Conservation (phyloP, 2,329 filamentous ascomycete species). For the Diaporthe amygdali region DNA sequence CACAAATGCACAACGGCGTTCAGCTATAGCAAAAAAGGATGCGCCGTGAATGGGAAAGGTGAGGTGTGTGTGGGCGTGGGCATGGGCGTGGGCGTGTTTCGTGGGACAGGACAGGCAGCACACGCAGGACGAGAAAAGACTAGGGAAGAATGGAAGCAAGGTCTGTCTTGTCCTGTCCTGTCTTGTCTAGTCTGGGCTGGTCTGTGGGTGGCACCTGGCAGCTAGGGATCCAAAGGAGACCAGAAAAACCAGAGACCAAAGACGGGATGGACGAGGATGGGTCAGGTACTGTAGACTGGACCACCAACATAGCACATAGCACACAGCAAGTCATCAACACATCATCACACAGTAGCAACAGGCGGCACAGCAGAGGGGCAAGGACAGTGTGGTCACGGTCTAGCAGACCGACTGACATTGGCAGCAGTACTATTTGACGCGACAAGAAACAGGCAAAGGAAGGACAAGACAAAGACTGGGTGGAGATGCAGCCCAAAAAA, state of each 20-base stretch:
- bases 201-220: not conserved
- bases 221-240: slow-evolving; percentile 8
- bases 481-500: slow-evolving; percentile 1
- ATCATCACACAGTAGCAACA: not conserved
- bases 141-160: slow-evolving; percentile 11
- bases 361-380: not conserved
- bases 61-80: not conserved
- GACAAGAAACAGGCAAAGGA: not conserved
- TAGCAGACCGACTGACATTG: slow-evolving; percentile 1
- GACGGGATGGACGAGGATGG: not conserved
- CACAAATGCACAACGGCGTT: not conserved
- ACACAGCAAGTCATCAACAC: not conserved
- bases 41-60: not conserved
- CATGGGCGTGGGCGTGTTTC: not conserved
- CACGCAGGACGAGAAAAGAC: slow-evolving; percentile 2
- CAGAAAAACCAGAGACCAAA: not conserved
- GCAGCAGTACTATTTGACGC: not conserved
- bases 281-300: not conserved
- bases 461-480: slow-evolving; percentile 1
- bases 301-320: not conserved
- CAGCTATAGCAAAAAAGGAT: not conserved
- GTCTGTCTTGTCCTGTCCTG: not conserved
- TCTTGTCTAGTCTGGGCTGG: not conserved
- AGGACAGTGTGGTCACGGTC: not conserved
- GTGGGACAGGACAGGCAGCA: not conserved